phyloP scores from a whole-genome alignment of 2,329 filamentous ascomycete genomes.

The Biscogniauxia marginata region DNA sequence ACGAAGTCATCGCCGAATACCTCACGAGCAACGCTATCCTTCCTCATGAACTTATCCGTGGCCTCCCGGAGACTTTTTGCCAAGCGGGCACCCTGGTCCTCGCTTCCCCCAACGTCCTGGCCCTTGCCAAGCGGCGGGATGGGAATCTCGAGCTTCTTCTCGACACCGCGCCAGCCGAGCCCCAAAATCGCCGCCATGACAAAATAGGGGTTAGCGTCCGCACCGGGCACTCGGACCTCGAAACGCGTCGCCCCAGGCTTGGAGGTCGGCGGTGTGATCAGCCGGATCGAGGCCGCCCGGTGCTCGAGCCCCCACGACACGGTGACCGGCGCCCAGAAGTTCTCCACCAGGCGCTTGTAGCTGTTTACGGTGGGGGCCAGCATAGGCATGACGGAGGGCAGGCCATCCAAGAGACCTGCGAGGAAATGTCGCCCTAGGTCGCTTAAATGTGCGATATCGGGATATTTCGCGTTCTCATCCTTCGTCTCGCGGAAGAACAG shows the following conservation, averaged over 20 bases:
- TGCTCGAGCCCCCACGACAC: constrained; percentile 97
- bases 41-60: constrained; percentile 71
- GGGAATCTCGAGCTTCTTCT: constrained; percentile 84
- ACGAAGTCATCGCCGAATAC: constrained; percentile 95
- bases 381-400: constrained; percentile 94
- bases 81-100: constrained; percentile 72
- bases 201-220: constrained; percentile 85
- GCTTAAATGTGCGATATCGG: constrained; percentile 76
- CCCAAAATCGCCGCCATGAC: constrained; percentile 85
- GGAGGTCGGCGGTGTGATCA: constrained; percentile 85
- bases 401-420: constrained; percentile 81
- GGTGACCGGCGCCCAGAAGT: constrained; percentile 98
- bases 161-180: constrained; percentile 85
- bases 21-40: constrained; percentile 85
- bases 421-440: constrained; percentile 92
- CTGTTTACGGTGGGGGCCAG: constrained; percentile 94
- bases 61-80: constrained; percentile 87
- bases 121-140: constrained; percentile 82
- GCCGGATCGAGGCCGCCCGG: constrained; percentile 82
- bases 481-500: constrained; percentile 71
- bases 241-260: constrained; percentile 86
- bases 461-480: constrained; percentile 70
- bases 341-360: constrained; percentile 97
- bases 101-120: constrained; percentile 71
- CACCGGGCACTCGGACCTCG: constrained; percentile 90